Percentiles rank a stretch among this genome's conserved stretches.
These are phyloP conservation scores for Thraustochytrium striatum DNA, from an alignment of 352 stramenopile genomes.

Conservation along the genomic window DNA sequence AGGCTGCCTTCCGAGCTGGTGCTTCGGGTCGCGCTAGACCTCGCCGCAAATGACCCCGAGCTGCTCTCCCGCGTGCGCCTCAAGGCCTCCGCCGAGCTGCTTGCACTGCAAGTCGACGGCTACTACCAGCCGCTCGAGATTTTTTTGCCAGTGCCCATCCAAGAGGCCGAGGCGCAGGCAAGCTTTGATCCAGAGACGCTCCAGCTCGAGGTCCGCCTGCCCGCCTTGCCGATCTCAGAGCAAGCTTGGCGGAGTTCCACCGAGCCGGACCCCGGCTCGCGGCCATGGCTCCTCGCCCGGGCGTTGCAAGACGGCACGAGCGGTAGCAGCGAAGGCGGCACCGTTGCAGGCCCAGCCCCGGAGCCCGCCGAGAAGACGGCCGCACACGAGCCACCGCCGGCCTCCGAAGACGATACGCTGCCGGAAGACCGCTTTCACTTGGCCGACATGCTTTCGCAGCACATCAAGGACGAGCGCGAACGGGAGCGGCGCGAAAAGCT, in stretches of 20 bases:
- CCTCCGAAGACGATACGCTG: constrained; percentile 47
- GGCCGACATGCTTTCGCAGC: constrained; percentile 57
- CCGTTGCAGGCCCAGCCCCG: constrained; percentile 26
- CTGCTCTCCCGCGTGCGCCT: background rate
- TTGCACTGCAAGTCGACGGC: background rate
- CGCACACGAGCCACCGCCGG: too few species aligned
- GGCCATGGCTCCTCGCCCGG: constrained; percentile 55
- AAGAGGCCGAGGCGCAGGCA: background rate
- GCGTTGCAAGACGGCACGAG: too few species aligned
- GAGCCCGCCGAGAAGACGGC: background rate
- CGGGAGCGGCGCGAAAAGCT: constrained; percentile 56
- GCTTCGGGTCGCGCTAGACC: background rate
- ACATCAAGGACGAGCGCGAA: constrained; percentile 60
- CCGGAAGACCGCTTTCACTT: constrained; percentile 61
- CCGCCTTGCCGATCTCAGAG: too few species aligned
- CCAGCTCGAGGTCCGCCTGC: background rate
- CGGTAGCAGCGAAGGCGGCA: too few species aligned
- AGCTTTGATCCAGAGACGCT: constrained; percentile 1
- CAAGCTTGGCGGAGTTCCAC: background rate
- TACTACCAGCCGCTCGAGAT: constrained; percentile 26
- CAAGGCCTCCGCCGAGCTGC: background rate
- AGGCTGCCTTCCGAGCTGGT: background rate
- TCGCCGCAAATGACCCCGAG: background rate
- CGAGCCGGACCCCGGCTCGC: constrained; percentile 54
- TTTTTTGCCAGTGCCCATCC: background rate